These are phyloP conservation scores for Penicillium salamii DNA, from an alignment of 495 filamentous ascomycete genomes.

Conservation along the genomic window DNA sequence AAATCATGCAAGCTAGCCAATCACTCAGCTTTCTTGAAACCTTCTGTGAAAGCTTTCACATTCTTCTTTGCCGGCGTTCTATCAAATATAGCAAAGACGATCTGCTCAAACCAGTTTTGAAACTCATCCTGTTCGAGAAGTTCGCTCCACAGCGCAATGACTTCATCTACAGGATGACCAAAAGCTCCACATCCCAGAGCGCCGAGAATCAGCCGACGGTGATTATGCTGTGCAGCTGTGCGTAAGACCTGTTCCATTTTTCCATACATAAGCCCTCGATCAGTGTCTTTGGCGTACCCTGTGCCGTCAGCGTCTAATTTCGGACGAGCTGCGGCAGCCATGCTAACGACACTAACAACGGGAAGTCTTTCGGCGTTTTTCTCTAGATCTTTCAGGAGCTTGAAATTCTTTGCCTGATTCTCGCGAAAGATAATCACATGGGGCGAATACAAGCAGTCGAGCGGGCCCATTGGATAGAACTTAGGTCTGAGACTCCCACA, in stretches of 20 bases:
- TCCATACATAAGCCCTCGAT: conserved; percentile 44
- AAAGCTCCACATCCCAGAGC: conserved; percentile 68
- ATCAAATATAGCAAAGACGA: conserved; percentile 4
- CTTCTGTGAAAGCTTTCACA: too few species aligned
- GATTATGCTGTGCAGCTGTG: conserved; percentile 48
- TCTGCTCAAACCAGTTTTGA: conserved; percentile 40
- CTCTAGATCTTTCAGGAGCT: conserved; percentile 30
- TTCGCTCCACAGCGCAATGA: conserved; percentile 59
- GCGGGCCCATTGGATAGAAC: conserved; percentile 55
- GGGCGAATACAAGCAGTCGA: conserved; percentile 57
- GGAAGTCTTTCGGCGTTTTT: not conserved
- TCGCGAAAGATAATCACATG: conserved; percentile 54
- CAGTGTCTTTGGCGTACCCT: conserved; percentile 39
- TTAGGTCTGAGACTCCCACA: conserved; percentile 45
- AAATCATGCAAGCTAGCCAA: too few species aligned
- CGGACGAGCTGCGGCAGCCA: too few species aligned
- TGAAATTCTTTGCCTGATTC: conserved; percentile 36
- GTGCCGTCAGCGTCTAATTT: too few species aligned
- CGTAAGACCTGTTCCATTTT: conserved; percentile 60
- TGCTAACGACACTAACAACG: conserved; percentile 54
- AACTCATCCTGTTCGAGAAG: conserved; percentile 55
- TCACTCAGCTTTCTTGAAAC: too few species aligned
- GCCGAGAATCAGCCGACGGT: conserved; percentile 58
- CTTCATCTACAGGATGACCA: conserved; percentile 55
- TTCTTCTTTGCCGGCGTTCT: too few species aligned